Conservation (phyloP, 306 rosid genomes). For the Medicago lupulina region DNA sequence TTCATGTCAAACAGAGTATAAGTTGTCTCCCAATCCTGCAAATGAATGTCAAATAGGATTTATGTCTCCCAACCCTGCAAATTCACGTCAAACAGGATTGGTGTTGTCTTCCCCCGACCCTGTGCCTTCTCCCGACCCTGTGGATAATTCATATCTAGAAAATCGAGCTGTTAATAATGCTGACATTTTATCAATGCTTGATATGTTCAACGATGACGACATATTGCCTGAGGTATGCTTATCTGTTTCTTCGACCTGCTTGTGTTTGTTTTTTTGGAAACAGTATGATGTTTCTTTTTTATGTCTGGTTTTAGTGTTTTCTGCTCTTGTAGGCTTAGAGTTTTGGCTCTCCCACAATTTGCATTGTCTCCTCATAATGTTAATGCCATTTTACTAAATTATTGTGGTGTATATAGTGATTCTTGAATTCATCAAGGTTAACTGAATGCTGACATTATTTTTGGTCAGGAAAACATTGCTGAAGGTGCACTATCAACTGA, state of each 20-base stretch:
- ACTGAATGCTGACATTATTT: conserved; percentile 25
- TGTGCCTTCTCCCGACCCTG: neutral
- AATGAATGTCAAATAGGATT: neutral
- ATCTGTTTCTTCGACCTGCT: conserved; percentile 3
- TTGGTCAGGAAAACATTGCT: conserved; percentile 15
- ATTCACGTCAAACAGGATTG: too few species aligned
- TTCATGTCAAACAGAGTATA: too few species aligned
- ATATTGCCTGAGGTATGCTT: conserved; percentile 48
- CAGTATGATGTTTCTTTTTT: conserved; percentile 2
- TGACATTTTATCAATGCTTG: conserved; percentile 32
- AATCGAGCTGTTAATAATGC: conserved; percentile 26
- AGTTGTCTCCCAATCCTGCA: neutral
- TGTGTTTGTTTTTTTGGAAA: neutral
- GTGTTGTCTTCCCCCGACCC: neutral
- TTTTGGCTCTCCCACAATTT: neutral
- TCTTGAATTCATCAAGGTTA: conserved; percentile 30
- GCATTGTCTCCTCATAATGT: neutral
- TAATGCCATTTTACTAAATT: neutral
- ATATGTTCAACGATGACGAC: conserved; percentile 34
- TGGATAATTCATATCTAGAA: neutral
- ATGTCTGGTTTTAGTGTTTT: neutral
- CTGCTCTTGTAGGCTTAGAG: neutral
- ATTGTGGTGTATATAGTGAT: neutral
- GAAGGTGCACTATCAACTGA: conserved; percentile 26
- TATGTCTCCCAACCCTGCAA: neutral